These are phyloP conservation scores for Dicorynia guianensis DNA, from an alignment of 306 rosid genomes.

Conservation along the genomic window DNA sequence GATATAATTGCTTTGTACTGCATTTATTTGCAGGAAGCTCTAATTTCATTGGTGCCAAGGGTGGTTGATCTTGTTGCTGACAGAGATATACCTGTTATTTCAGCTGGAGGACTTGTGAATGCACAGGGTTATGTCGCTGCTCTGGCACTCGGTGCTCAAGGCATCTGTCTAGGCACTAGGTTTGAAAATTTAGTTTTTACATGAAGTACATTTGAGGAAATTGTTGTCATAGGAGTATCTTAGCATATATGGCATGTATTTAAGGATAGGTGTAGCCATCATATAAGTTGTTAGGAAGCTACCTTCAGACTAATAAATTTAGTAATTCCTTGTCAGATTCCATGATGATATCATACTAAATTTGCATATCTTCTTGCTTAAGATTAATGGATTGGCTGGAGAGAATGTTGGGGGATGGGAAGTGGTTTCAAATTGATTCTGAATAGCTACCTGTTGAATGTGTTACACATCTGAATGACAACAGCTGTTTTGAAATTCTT, in stretches of 20 bases:
- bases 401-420: too few species aligned
- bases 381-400: neutral
- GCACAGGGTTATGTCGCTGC: constrained; percentile 89
- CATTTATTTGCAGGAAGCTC: constrained; percentile 60
- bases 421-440: too few species aligned
- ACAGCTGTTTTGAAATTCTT: too few species aligned
- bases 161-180: constrained; percentile 84
- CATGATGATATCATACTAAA: neutral
- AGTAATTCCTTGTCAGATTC: neutral
- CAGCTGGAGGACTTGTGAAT: constrained; percentile 86
- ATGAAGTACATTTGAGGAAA: neutral
- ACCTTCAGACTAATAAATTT: neutral
- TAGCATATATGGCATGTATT: constrained; percentile 1
- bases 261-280: neutral
- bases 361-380: neutral
- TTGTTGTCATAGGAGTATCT: constrained; percentile 11
- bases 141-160: constrained; percentile 89
- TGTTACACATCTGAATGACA: too few species aligned
- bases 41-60: constrained; percentile 74
- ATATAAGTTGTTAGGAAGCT: neutral
- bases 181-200: constrained; percentile 37
- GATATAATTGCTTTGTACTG: constrained; percentile 8
- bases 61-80: constrained; percentile 82
- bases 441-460: too few species aligned
- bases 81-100: constrained; percentile 71